Evolutionary conservation across 169 alveolate genomes (phyloP).

Genomic region (Cryptosporidium sp.): DNA sequence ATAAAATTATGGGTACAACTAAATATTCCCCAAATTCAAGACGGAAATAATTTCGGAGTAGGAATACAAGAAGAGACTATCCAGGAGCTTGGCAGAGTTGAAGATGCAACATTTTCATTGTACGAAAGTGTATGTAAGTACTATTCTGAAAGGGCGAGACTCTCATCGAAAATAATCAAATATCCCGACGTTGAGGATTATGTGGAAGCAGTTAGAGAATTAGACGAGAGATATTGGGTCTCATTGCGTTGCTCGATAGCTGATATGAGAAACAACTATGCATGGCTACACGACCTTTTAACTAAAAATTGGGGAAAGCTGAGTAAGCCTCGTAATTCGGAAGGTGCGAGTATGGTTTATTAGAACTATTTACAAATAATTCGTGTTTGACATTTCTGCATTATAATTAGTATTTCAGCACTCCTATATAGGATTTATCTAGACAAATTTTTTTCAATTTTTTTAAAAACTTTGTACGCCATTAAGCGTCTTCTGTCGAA

Average conservation of each 20-base stretch:
- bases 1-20: slow-evolving; percentile 90
- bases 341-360: slow-evolving; percentile 68
- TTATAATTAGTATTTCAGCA: neutral
- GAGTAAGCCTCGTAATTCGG: slow-evolving; percentile 70
- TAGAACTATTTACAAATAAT: neutral
- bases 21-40: slow-evolving; percentile 91
- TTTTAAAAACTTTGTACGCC: slow-evolving; percentile 2
- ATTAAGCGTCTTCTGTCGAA: slow-evolving; percentile 28
- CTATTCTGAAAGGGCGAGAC: slow-evolving; percentile 83
- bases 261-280: slow-evolving; percentile 90
- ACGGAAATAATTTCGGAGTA: slow-evolving; percentile 91
- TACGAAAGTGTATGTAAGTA: slow-evolving; percentile 88
- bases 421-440: neutral
- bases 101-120: slow-evolving; percentile 88
- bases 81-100: slow-evolving; percentile 90
- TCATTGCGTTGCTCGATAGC: slow-evolving; percentile 87
- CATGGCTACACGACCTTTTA: slow-evolving; percentile 89
- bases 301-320: slow-evolving; percentile 81
- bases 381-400: neutral
- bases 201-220: slow-evolving; percentile 87
- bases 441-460: neutral
- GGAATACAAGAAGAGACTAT: slow-evolving; percentile 92
- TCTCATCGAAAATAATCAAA: slow-evolving; percentile 88
- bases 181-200: slow-evolving; percentile 88
- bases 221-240: slow-evolving; percentile 91